phyloP scores from a whole-genome alignment of 78 protist genomes.

The Corallochytrium limacisporum region DNA sequence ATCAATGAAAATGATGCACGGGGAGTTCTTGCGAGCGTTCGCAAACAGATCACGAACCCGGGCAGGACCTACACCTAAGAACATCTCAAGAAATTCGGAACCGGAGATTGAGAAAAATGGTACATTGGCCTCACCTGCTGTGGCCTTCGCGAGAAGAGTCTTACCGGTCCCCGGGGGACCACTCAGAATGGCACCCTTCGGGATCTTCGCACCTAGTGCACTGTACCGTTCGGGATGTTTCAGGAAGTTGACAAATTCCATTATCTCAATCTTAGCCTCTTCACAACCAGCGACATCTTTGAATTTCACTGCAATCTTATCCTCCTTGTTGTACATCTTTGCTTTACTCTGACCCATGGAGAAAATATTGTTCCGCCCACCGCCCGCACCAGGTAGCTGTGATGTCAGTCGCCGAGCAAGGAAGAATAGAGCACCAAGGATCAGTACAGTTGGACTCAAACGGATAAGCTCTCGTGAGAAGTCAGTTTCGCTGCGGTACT shows the following conservation, averaged over 20 bases:
- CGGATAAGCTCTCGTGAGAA: conserved; percentile 11
- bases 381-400: not conserved
- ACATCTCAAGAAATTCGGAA: conserved; percentile 92
- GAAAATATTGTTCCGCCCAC: not conserved
- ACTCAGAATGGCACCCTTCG: conserved; percentile 72
- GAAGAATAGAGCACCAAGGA: conserved; percentile 6
- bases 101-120: conserved; percentile 87
- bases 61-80: conserved; percentile 92
- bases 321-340: not conserved
- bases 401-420: not conserved
- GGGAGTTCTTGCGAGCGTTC: conserved; percentile 62
- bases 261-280: conserved; percentile 78
- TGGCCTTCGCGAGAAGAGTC: conserved; percentile 76
- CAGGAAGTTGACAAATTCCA: conserved; percentile 86
- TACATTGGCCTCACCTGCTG: conserved; percentile 89
- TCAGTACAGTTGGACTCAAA: conserved; percentile 18
- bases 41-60: conserved; percentile 22
- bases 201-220: conserved; percentile 78
- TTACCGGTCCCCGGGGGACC: conserved; percentile 96
- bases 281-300: conserved; percentile 78
- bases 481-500: not conserved
- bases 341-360: conserved; percentile 25
- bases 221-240: conserved; percentile 68
- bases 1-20: conserved; percentile 83
- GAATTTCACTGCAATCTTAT: conserved; percentile 23